Evolutionary conservation across 306 rosid genomes (phyloP).

Genomic region (Rosa rugosa): DNA sequence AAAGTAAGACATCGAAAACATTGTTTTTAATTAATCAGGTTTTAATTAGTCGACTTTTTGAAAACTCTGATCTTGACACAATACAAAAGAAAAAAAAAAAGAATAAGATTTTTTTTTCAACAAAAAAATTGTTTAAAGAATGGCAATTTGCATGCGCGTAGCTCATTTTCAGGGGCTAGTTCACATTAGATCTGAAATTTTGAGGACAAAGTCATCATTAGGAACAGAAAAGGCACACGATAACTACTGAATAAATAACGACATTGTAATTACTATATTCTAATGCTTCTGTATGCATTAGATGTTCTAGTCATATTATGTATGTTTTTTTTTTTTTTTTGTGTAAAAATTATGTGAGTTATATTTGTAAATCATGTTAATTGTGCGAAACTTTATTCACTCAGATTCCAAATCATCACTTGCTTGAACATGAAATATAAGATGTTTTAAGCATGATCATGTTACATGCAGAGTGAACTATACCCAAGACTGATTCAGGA

Average conservation of each 20-base stretch:
- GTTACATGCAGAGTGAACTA: slow-evolving; percentile 71
- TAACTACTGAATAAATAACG: background rate
- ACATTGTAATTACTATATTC: background rate
- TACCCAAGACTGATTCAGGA: slow-evolving; percentile 87
- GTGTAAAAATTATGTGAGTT: background rate
- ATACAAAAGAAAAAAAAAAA: background rate
- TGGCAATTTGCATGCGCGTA: background rate
- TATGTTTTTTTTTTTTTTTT: background rate
- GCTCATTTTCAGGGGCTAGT: background rate
- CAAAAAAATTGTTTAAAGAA: background rate
- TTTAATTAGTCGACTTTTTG: background rate
- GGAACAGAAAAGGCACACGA: background rate
- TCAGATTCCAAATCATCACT: slow-evolving; percentile 16
- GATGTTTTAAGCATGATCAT: slow-evolving; percentile 29
- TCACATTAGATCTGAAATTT: background rate
- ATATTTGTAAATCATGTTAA: background rate
- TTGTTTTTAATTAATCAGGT: background rate
- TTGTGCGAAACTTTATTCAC: slow-evolving; percentile 11
- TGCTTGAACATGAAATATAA: slow-evolving; percentile 18
- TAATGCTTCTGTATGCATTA: background rate
- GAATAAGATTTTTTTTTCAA: background rate
- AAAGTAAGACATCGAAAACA: background rate
- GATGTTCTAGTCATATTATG: background rate
- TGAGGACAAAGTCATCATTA: background rate
- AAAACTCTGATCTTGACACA: background rate